Conservation (phyloP, 2,329 filamentous ascomycete species). For the Malbranchea cinnamomea region DNA sequence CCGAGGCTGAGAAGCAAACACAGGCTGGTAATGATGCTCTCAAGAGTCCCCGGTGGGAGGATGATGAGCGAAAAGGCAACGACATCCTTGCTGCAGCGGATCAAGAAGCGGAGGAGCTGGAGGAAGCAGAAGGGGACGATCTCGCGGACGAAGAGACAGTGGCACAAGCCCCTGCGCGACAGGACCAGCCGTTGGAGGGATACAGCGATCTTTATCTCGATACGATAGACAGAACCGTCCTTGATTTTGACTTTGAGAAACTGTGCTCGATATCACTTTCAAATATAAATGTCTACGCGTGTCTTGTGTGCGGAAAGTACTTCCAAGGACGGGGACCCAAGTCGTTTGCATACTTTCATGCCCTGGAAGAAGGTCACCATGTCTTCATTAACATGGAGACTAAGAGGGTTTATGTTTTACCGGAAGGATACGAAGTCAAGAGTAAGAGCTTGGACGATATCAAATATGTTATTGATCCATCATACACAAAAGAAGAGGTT, state of each 20-base stretch:
- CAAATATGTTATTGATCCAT: constrained; percentile 91
- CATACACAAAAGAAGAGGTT: constrained; percentile 68
- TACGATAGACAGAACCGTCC: constrained; percentile 80
- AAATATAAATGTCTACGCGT: constrained; percentile 98
- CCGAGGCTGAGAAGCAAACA: constrained; percentile 3
- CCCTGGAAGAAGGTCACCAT: constrained; percentile 87
- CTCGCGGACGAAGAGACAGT: constrained; percentile 22
- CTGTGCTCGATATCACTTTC: constrained; percentile 89
- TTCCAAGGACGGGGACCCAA: constrained; percentile 87
- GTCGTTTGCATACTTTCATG: constrained; percentile 94
- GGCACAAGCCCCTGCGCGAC: constrained; percentile 37
- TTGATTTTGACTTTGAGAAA: constrained; percentile 99
- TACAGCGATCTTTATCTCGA: constrained; percentile 96
- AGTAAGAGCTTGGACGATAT: constrained; percentile 94
- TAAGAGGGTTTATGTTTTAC: constrained; percentile 41
- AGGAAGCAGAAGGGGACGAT: constrained; percentile 20
- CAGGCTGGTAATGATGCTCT: constrained; percentile 4
- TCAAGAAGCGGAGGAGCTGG: constrained; percentile 47
- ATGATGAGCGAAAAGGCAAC: constrained; percentile 22
- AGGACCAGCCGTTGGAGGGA: constrained; percentile 66
- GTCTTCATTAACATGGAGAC: constrained; percentile 92
- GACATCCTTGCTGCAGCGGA: constrained; percentile 43
- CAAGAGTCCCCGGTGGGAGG: constrained; percentile 19
- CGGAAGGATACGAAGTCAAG: constrained; percentile 92
- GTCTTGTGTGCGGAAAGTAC: constrained; percentile 94